These are phyloP conservation scores for Arthrobotrys sinensis DNA, from an alignment of 2,329 filamentous ascomycete genomes.

Conservation along the genomic window DNA sequence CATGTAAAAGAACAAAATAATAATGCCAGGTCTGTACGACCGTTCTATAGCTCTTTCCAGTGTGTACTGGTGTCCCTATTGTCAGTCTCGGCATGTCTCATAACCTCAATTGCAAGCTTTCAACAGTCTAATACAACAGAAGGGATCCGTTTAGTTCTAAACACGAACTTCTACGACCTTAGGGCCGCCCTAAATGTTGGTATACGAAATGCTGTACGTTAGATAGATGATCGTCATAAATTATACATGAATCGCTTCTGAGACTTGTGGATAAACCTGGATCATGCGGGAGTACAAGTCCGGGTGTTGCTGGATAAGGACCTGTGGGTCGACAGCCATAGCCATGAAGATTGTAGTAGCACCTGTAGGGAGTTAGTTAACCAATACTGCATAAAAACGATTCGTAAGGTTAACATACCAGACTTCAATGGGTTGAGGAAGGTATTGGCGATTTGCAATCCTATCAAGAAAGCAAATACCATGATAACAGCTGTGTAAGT, in stretches of 20 bases:
- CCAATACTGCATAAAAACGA: background rate
- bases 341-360: constrained; percentile 20
- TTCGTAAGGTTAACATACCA: constrained; percentile 74
- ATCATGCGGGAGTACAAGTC: constrained; percentile 87
- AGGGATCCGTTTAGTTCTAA: no score
- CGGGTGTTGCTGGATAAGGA: constrained; percentile 83
- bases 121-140: background rate
- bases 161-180: no score
- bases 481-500: constrained; percentile 82
- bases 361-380: background rate
- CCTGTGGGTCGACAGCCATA: constrained; percentile 77
- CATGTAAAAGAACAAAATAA: background rate
- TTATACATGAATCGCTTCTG: constrained; percentile 75
- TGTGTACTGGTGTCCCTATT: background rate
- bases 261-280: constrained; percentile 84
- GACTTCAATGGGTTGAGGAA: constrained; percentile 90
- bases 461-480: constrained; percentile 89
- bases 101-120: background rate
- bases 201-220: background rate
- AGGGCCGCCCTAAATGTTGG: background rate
- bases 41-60: background rate
- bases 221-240: no score
- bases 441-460: constrained; percentile 88
- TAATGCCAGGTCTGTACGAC: background rate
- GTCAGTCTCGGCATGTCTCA: no score